Evolutionary conservation across 352 stramenopile genomes (phyloP), one percentile per base, ranked within the genome.

Genomic region (Thalassiosira sp.): DNA sequence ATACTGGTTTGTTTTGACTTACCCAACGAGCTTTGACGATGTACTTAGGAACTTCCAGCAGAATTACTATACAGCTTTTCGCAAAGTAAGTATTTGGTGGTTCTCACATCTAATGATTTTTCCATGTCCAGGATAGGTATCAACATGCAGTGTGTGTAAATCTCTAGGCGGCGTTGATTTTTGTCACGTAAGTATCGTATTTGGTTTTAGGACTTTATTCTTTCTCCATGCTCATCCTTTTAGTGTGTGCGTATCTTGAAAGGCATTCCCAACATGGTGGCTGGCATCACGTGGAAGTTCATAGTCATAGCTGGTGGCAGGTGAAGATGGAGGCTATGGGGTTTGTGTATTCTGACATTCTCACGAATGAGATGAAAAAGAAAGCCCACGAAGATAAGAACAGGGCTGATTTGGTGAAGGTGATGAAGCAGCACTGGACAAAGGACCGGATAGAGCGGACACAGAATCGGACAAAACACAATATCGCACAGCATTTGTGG

Each of bases 201-300:
- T 48, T n/a, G n/a, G n/a, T 45, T 51, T 52, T 48, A 6, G 22
- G 37, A 43, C 3, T 24, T 10, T 57, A 57, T 57, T 57, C 49
- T 22, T n/a, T n/a, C n/a, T n/a, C n/a, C n/a, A n/a, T n/a, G n/a
- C n/a, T n/a, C n/a, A n/a, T n/a, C n/a, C n/a, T n/a, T n/a, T n/a
- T n/a, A n/a, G n/a, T n/a, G n/a, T n/a, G n/a, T n/a, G n/a, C n/a
- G n/a, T n/a, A n/a, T n/a, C n/a, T n/a, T n/a, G n/a, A 46, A 40
- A 60, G 27, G 6, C 76, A 87, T 54, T 81, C 49, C 2, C 68
- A 75, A 18, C 89, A 78, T 67, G 79, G 79, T n/a, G 89, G 89
- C 22, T 94, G 89, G 89, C 89, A 94, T 81, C 89, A 94, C 72
- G 89, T 93, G 1, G 89, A 94, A 68, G 89, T 94, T 0, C 89